Conservation (phyloP, 495 filamentous ascomycete species). For the Astrothelium macrocarpum region DNA sequence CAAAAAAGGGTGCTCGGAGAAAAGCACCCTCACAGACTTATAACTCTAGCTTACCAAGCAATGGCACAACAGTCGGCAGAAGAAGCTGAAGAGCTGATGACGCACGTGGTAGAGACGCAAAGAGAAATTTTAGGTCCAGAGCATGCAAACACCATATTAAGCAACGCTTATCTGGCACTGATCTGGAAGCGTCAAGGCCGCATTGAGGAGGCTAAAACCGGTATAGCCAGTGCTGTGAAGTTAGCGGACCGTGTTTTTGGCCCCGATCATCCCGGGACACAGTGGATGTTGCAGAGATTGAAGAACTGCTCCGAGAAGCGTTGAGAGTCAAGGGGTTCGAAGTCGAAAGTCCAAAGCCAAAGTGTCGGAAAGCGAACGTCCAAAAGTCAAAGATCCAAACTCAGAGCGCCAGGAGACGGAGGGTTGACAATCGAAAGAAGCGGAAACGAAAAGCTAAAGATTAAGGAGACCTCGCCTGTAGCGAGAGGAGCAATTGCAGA, state of each 20-base stretch:
- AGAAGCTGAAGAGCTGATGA: constrained; percentile 25
- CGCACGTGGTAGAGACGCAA: constrained; percentile 12
- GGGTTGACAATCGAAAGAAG: no score
- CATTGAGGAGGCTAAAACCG: background rate
- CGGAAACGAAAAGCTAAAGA: no score
- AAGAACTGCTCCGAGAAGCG: background rate
- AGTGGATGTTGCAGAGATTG: background rate
- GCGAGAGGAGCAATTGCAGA: no score
- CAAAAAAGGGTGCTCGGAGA: constrained; percentile 14
- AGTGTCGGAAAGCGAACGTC: no score
- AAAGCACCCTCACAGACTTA: no score
- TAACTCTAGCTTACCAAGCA: no score
- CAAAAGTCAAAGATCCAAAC: no score
- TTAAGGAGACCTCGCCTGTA: no score
- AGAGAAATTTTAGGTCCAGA: constrained; percentile 26
- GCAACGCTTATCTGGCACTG: constrained; percentile 18
- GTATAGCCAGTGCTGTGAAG: background rate
- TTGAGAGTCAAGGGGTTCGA: background rate
- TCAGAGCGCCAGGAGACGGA: no score
- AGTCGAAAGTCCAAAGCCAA: no score
- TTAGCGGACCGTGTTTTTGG: background rate
- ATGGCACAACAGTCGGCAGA: no score
- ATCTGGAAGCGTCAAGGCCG: constrained; percentile 5
- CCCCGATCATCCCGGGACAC: constrained; percentile 3
- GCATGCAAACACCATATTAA: constrained; percentile 24